Base-by-base conservation (phyloP, 2,329 filamentous ascomycete species). In the Sphaerostilbella broomeana region DNA sequence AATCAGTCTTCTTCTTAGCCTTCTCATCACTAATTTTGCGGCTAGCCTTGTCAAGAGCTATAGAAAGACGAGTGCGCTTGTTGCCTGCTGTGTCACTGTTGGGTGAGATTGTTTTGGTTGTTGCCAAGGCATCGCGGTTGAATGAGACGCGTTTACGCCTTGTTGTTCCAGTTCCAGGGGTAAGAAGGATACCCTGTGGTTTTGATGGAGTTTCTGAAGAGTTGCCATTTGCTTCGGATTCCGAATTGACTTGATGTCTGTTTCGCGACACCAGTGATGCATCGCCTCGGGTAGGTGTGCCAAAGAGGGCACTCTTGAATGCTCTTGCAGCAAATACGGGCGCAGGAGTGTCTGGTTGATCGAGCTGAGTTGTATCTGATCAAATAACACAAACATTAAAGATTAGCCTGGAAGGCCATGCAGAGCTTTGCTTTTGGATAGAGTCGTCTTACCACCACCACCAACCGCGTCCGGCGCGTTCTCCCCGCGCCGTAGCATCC, bases 251-350 rank as follows among this genome's bases (percentile, higher is more conserved):
- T 16, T 49, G 42, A 27, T 47, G 52, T 25, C 47, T 44, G 35
- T 59, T 53, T 24, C 40, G 48, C 40, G 43, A 48, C 42, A 45
- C 52, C 50, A 63, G 60, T 33, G 65, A 57, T 31, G 56, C 55
- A 11, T 54, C 54, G n/a, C n/a, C n/a, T 35, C 63, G 60, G 11
- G 65, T 61, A 9, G 77, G 74, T 4, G 75, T 77, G 27, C 79
- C 79, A 50, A 81, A 82, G 31, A 83, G 58, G 18, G 75, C 78
- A 49, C 70, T 77, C 50, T 75, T 80, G 52, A 83, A 65, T 5
- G 79, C 79, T 43, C 79, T 71, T 25, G 78, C 78, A 2, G 78
- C 79, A 53, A 83, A 83, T 0, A 82, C 72, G 2, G 79, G 78
- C 0, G 76, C 79, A 6, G 79, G 79, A 12, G 79, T 83, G 49